Evolutionary conservation across 2,329 filamentous ascomycete species (phyloP).

Genomic region (Neodidymelliopsis sp.): DNA sequence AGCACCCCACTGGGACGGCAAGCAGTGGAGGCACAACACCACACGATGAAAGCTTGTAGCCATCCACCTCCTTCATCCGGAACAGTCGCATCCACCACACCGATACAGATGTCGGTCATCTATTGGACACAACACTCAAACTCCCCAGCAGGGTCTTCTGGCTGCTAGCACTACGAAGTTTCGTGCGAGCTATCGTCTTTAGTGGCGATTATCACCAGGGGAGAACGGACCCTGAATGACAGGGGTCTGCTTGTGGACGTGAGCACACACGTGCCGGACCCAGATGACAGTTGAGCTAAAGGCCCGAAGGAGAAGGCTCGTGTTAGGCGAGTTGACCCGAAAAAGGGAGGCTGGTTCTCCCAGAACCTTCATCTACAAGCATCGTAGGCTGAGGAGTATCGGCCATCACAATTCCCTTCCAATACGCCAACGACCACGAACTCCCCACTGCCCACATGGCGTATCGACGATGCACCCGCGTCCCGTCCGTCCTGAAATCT

Average conservation of each 20-base stretch:
- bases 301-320: neutral
- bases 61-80: conserved; percentile 5
- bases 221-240: conserved; percentile 13
- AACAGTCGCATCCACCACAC: neutral
- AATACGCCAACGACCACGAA: neutral
- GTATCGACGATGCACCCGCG: conserved; percentile 6
- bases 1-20: conserved; percentile 10
- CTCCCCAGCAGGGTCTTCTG: neutral
- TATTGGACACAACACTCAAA: neutral
- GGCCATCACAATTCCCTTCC: neutral
- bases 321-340: too few relatives aligned
- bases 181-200: conserved; percentile 7
- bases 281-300: neutral
- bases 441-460: neutral
- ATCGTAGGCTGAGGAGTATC: neutral
- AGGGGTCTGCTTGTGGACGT: conserved; percentile 5
- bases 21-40: conserved; percentile 1
- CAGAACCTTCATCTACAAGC: neutral
- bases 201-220: conserved; percentile 22
- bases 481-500: conserved; percentile 1
- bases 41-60: neutral
- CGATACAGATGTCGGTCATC: neutral
- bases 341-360: neutral
- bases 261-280: conserved; percentile 7
- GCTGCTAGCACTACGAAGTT: conserved; percentile 2